These are phyloP conservation scores for Nemania sp. DNA, from an alignment of 2,329 filamentous ascomycete genomes.

Conservation along the genomic window DNA sequence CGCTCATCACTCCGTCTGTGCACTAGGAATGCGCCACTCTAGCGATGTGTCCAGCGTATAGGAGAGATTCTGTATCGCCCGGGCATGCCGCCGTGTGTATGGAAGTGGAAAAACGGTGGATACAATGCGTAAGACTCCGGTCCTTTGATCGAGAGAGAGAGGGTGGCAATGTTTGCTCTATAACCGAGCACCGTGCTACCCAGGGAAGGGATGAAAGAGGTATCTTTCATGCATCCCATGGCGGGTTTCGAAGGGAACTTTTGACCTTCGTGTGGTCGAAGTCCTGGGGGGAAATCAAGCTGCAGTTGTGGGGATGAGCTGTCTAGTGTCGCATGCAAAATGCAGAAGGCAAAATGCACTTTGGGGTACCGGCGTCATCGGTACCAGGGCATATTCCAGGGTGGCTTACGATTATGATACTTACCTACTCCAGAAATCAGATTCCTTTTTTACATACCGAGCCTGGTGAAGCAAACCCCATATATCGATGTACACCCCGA, in stretches of 20 bases:
- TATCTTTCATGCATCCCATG: constrained; percentile 5
- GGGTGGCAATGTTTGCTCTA: constrained; percentile 24
- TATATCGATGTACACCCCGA: background rate
- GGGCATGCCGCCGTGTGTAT: constrained; percentile 25
- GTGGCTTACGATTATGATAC: background rate
- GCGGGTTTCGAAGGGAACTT: constrained; percentile 1
- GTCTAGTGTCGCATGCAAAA: background rate
- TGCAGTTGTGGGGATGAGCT: constrained; percentile 22
- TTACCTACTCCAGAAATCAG: background rate
- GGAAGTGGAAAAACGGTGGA: constrained; percentile 32
- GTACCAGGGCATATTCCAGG: constrained; percentile 1
- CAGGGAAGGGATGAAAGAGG: constrained; percentile 1
- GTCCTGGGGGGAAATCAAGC: background rate
- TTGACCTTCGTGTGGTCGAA: constrained; percentile 8
- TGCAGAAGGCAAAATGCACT: constrained; percentile 8
- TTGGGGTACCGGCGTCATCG: background rate
- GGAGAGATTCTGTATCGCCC: constrained; percentile 18
- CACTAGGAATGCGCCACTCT: constrained; percentile 20
- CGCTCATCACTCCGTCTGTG: constrained; percentile 11
- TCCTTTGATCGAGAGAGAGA: constrained; percentile 20
- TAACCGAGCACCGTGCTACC: constrained; percentile 22
- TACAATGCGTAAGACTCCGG: constrained; percentile 28
- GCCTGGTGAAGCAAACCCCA: background rate
- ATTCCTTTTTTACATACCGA: background rate
- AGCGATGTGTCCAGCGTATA: constrained; percentile 14